phyloP scores from a whole-genome alignment of 108 stramenopile genomes.

The Parietichytrium sp. region DNA sequence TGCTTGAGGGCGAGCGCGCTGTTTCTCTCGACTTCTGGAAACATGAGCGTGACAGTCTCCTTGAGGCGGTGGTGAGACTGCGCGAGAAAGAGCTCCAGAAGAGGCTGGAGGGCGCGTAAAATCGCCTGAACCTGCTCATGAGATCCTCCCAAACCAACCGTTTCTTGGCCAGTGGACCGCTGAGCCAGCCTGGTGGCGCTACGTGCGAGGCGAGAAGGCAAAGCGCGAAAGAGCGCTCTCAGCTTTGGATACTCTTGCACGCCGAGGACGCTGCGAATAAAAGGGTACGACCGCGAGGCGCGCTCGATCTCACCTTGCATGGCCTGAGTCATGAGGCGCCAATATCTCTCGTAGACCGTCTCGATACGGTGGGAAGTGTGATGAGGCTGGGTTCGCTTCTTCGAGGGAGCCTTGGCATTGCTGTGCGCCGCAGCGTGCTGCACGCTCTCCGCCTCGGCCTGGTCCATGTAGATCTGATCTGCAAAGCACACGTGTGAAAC shows the following conservation, averaged over 20 bases:
- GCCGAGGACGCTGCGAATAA: slow-evolving; percentile 18
- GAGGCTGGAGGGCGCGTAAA: slow-evolving; percentile 23
- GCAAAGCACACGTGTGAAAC: slow-evolving; percentile 17
- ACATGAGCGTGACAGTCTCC: not conserved
- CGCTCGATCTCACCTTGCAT: slow-evolving; percentile 34
- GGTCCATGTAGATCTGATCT: not conserved
- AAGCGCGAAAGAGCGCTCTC: slow-evolving; percentile 3
- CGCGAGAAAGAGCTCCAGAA: slow-evolving; percentile 11
- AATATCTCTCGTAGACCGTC: slow-evolving; percentile 22
- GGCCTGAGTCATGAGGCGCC: slow-evolving; percentile 33
- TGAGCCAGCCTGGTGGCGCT: too few relatives aligned
- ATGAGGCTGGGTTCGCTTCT: not conserved
- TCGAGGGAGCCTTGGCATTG: not conserved
- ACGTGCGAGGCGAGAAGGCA: not conserved
- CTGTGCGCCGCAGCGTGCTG: not conserved
- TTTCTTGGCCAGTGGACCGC: not conserved
- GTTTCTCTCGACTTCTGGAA: slow-evolving; percentile 20
- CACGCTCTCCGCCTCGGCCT: not conserved
- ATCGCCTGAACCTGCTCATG: slow-evolving; percentile 25
- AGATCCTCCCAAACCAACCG: not conserved
- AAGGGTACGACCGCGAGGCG: slow-evolving; percentile 11
- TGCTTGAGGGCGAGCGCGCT: slow-evolving; percentile 5
- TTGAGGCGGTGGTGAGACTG: not conserved
- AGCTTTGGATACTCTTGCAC: slow-evolving; percentile 15
- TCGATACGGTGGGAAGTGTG: not conserved